Percentiles rank a stretch among this genome's conserved stretches.
Evolutionary conservation across 1,284 basidiomycete genomes (phyloP).

Genomic region (Ganoderma multipileum): DNA sequence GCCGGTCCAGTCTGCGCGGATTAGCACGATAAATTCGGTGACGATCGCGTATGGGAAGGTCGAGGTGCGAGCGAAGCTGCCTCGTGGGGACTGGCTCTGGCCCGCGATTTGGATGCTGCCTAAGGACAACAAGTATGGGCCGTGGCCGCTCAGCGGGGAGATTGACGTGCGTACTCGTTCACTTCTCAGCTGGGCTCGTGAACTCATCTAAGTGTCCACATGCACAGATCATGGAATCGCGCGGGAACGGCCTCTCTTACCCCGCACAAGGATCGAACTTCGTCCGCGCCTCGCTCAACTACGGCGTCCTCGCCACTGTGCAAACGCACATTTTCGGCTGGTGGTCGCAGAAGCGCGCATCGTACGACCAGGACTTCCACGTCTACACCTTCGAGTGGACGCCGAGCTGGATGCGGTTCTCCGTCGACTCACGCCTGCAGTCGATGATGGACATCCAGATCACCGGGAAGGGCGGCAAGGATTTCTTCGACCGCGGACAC

Average conservation of each 20-base stretch:
- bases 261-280: conserved; percentile 73
- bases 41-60: conserved; percentile 76
- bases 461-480: conserved; percentile 47
- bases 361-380: conserved; percentile 72
- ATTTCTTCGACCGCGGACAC: conserved; percentile 46
- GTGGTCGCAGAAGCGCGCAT: conserved; percentile 69
- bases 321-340: conserved; percentile 71
- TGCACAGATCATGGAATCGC: conserved; percentile 77
- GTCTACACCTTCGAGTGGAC: conserved; percentile 86
- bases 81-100: conserved; percentile 76
- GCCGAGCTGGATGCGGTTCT: conserved; percentile 66
- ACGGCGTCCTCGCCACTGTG: conserved; percentile 67
- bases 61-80: conserved; percentile 61
- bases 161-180: conserved; percentile 60
- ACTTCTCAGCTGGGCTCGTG: background rate
- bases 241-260: conserved; percentile 71
- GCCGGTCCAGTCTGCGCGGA: conserved; percentile 77
- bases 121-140: conserved; percentile 69
- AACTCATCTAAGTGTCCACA: conserved; percentile 35
- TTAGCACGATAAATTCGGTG: conserved; percentile 69
- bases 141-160: conserved; percentile 78
- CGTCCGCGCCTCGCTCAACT: conserved; percentile 79
- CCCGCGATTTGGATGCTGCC: conserved; percentile 89
- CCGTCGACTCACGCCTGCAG: conserved; percentile 54
- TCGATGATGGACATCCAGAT: conserved; percentile 56